A percentile compares a stretch with the other conserved stretches of the same genome.
Evolutionary conservation across 2,329 filamentous ascomycete species (phyloP).

Genomic region (Pseudocercospora fijiensis): DNA sequence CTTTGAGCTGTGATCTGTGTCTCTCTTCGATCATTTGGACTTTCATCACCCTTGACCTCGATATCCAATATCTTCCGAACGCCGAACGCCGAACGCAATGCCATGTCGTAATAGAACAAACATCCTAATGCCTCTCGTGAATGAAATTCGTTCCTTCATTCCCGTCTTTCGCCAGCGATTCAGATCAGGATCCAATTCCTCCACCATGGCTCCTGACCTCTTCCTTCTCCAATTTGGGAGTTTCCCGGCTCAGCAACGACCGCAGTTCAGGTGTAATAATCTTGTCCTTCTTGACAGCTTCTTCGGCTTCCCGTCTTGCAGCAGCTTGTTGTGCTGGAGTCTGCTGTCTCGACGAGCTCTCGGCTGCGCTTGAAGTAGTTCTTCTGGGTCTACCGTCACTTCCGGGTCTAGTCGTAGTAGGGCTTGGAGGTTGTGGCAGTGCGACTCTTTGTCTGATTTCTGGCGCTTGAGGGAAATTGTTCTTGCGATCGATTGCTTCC

Average conservation of each 20-base stretch:
- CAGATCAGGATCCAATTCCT: neutral
- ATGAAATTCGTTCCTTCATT: neutral
- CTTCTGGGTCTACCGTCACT: conserved; percentile 25
- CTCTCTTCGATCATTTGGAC: neutral
- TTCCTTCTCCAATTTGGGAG: conserved; percentile 51
- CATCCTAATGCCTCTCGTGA: neutral
- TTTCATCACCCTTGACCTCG: neutral
- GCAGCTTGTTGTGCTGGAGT: conserved; percentile 23
- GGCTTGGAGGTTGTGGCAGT: conserved; percentile 39
- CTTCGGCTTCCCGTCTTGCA: conserved; percentile 42
- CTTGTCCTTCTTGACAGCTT: conserved; percentile 21
- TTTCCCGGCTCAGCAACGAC: conserved; percentile 59
- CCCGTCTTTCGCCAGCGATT: neutral
- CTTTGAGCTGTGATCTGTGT: neutral
- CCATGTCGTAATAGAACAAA: neutral
- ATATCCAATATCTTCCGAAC: neutral
- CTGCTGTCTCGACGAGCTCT: conserved; percentile 7
- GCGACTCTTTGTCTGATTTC: conserved; percentile 47
- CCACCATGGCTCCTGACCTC: conserved; percentile 39
- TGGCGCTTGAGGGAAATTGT: conserved; percentile 68
- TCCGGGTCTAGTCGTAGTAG: conserved; percentile 23
- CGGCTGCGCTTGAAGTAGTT: conserved; percentile 10
- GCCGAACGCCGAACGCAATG: neutral
- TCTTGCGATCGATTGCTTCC: conserved; percentile 87
- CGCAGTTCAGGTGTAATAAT: conserved; percentile 63